Evolutionary conservation across 345 rosid species (phyloP).

Genomic region (Pistacia atlantica): DNA sequence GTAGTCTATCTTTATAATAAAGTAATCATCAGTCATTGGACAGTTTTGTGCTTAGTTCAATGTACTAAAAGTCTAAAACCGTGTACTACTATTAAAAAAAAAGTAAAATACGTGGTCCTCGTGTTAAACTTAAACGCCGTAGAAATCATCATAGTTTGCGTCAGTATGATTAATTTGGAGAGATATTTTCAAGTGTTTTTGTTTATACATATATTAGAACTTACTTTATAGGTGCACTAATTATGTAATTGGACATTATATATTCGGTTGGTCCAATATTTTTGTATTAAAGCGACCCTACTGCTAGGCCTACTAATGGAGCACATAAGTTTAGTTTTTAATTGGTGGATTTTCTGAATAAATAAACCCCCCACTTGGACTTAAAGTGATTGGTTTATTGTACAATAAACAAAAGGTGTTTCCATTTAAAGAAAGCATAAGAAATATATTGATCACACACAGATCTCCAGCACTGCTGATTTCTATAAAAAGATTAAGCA

Average conservation of each 20-base stretch:
- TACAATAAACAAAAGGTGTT: background rate
- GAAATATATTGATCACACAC: background rate
- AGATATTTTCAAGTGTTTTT: too few relatives aligned
- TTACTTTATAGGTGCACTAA: too few relatives aligned
- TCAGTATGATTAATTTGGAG: too few relatives aligned
- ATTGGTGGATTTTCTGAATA: constrained; percentile 6
- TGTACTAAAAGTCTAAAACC: background rate
- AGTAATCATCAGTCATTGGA: background rate
- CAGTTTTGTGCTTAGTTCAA: background rate
- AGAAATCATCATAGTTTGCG: too few relatives aligned
- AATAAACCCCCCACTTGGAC: background rate
- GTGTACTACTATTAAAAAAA: too few relatives aligned
- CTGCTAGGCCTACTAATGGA: background rate
- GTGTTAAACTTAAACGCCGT: too few relatives aligned
- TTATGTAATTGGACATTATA: too few relatives aligned
- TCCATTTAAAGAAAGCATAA: constrained; percentile 6
- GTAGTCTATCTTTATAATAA: background rate
- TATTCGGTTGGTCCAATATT: background rate
- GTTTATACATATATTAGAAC: too few relatives aligned
- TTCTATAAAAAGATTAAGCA: background rate
- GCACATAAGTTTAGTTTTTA: background rate
- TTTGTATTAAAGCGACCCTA: background rate
- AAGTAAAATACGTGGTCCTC: too few relatives aligned
- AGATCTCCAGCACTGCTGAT: background rate
- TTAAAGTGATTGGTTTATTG: background rate